Base-by-base conservation (phyloP, 108 stramenopile species). In the Skeletonema costatum region DNA sequence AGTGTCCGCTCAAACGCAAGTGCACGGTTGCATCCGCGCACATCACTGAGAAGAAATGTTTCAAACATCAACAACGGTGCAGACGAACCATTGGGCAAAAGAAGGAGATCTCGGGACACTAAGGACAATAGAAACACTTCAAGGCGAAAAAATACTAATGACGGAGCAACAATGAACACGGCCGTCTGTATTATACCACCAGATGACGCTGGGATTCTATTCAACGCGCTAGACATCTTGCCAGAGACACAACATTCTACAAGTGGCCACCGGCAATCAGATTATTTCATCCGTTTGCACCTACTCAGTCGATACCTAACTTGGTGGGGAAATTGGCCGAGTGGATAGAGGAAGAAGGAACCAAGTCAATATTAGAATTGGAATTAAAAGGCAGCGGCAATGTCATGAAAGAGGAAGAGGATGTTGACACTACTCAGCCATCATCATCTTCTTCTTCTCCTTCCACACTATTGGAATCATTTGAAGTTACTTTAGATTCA, bases 231-330 rank as follows among this genome's bases (percentile, higher is more conserved):
- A 78, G 93, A 16, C 90, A 91, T 68, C 71, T 85, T 32, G 90
- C 90, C 10, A 66, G 87, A 7, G 93, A 94, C 80, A 64, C 83
- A 14, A 69, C 87, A 61, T 93, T 85, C 75, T 84, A 78, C 44
- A 30, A 78, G 77, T 94, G 93, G 93, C 93, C 93, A 60, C 93
- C 93, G 0, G 88, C 89, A 29, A 87, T 94, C 36, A 85, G 93
- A 62, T 63, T 94, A 13, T 92, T 94, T 71, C 93, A 94, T 78
- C 93, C 93, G 7, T 94, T 94, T 72, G 82, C 67, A 21, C 70
- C 71, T 0, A 33, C 41, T 11, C 29, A 51, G 39, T 66, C 70
- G 13, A 65, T 78, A 16, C 69, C 86, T 9, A 64, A 53, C n/a
- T 30, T 77, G 5, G 92, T 89, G 25, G 85, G 89, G 46, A 77